phyloP scores from a whole-genome alignment of 257 asterid species.

The Solanum sejunctum region DNA sequence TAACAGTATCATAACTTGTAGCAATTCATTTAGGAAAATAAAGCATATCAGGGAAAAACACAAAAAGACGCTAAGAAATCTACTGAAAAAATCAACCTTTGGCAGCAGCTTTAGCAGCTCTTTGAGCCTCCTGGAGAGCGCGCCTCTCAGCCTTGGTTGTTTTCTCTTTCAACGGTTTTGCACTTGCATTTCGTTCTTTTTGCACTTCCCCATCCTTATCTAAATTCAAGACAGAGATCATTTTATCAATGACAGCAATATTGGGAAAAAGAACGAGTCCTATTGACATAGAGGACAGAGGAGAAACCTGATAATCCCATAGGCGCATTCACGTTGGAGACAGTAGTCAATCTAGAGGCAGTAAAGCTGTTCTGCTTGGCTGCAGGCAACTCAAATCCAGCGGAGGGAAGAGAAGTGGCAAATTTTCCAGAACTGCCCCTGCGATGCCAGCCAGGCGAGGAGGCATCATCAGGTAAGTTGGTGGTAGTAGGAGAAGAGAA shows the following conservation, averaged over 20 bases:
- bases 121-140: conserved; percentile 90
- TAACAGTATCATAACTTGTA: neutral
- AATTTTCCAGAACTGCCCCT: conserved; percentile 45
- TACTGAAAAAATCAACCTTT: conserved; percentile 32
- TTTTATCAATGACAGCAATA: neutral
- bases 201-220: conserved; percentile 40
- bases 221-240: neutral
- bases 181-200: conserved; percentile 30
- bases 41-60: neutral
- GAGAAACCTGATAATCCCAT: conserved; percentile 21
- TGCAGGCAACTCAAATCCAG: conserved; percentile 36
- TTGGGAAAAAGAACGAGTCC: neutral
- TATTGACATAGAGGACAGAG: neutral
- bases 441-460: conserved; percentile 26
- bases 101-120: conserved; percentile 83
- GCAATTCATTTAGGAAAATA: neutral
- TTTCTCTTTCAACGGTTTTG: conserved; percentile 61
- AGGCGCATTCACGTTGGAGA: conserved; percentile 22
- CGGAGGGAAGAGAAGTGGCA: conserved; percentile 57
- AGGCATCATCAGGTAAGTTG: conserved; percentile 38
- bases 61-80: neutral
- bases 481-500: conserved; percentile 38
- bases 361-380: conserved; percentile 29
- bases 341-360: conserved; percentile 23
- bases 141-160: conserved; percentile 88